Conservation (phyloP, 2,329 filamentous ascomycete species). For the Diaporthe citrichinensis region DNA sequence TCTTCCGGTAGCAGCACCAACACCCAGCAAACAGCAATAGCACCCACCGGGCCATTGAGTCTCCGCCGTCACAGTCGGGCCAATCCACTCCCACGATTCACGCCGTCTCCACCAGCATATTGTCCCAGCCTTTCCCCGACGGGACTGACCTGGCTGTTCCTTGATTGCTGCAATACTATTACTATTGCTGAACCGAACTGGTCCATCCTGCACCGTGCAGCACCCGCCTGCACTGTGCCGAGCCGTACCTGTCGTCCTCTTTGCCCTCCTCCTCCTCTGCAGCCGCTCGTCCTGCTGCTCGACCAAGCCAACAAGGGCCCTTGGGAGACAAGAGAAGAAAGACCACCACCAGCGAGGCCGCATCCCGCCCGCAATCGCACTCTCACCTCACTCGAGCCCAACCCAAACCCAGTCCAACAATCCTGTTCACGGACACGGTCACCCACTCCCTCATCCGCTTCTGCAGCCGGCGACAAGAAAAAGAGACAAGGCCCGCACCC, state of each 20-base stretch:
- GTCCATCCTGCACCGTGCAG: slow-evolving; percentile 16
- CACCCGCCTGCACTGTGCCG: slow-evolving; percentile 1
- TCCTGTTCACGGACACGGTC: background rate
- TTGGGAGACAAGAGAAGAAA: background rate
- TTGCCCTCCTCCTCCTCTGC: slow-evolving; percentile 5
- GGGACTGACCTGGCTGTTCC: slow-evolving; percentile 32
- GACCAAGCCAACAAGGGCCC: slow-evolving; percentile 1
- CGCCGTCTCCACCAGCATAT: slow-evolving; percentile 29
- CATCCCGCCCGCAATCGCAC: background rate
- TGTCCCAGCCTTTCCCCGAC: slow-evolving; percentile 29
- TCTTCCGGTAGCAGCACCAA: slow-evolving; percentile 13
- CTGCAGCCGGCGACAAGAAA: background rate
- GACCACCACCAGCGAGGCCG: background rate
- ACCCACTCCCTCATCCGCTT: background rate
- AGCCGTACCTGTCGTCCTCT: slow-evolving; percentile 6
- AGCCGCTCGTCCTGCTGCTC: background rate
- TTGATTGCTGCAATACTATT: slow-evolving; percentile 29
- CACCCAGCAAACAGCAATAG: background rate
- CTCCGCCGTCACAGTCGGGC: slow-evolving; percentile 14
- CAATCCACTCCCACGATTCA: slow-evolving; percentile 33
- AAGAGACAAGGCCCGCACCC: slow-evolving; percentile 15
- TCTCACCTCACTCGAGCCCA: background rate
- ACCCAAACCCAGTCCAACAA: background rate
- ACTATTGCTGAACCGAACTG: slow-evolving; percentile 28
- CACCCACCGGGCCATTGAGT: slow-evolving; percentile 9